Conservation (phyloP, 768 basidiomycete species). For the Agaricus blazei region DNA sequence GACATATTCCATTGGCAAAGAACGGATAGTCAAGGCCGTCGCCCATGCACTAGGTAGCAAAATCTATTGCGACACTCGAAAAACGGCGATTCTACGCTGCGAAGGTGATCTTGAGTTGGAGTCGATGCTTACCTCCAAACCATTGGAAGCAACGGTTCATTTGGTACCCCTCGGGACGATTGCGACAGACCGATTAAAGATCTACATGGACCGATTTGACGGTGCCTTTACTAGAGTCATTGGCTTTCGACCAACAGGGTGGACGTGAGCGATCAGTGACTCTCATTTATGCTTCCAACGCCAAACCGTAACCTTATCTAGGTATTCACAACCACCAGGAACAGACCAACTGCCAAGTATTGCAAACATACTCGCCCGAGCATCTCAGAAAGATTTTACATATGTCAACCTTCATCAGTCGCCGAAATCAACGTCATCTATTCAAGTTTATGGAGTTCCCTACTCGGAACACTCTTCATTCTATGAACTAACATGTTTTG, state of each 20-base stretch:
- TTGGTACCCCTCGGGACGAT: constrained; percentile 76
- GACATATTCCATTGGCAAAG: constrained; percentile 97
- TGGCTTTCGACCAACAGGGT: constrained; percentile 92
- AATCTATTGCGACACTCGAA: constrained; percentile 86
- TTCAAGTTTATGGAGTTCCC: constrained; percentile 78
- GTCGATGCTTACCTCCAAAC: constrained; percentile 69
- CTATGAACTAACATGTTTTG: constrained; percentile 93
- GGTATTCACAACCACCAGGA: constrained; percentile 64
- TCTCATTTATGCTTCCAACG: neutral
- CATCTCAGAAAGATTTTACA: constrained; percentile 66
- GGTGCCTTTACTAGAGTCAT: constrained; percentile 66
- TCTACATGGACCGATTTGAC: constrained; percentile 72
- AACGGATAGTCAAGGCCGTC: constrained; percentile 94
- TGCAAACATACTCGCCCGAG: constrained; percentile 58
- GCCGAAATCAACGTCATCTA: constrained; percentile 61
- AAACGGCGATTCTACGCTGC: constrained; percentile 77
- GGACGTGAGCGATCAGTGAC: constrained; percentile 65
- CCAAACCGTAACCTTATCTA: constrained; percentile 19
- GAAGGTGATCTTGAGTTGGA: constrained; percentile 83
- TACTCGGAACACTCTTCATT: constrained; percentile 98
- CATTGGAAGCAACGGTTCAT: constrained; percentile 76
- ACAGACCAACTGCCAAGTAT: constrained; percentile 61
- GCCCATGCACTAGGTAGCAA: constrained; percentile 77
- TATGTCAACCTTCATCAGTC: constrained; percentile 61
- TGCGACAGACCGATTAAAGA: constrained; percentile 68